phyloP scores from a whole-genome alignment of 345 rosid species.

The Lepidium aucheri region DNA sequence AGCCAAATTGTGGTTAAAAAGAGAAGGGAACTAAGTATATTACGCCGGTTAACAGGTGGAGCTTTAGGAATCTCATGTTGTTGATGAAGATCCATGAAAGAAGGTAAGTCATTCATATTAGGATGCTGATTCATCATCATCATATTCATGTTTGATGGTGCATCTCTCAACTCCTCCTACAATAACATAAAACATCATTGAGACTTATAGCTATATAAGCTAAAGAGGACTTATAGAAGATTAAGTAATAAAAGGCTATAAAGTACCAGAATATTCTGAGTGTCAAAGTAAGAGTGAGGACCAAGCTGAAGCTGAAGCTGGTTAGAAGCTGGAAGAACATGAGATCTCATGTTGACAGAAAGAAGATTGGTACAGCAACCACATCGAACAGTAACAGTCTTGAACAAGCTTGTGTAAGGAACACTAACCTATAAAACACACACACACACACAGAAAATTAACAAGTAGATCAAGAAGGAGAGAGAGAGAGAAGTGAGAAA shows the following conservation, averaged over 20 bases:
- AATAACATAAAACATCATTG: neutral
- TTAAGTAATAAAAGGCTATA: neutral
- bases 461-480: neutral
- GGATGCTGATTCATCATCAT: conserved; percentile 65
- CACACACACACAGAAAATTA: neutral
- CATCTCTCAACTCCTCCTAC: conserved; percentile 79
- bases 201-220: neutral
- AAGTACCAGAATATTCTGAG: conserved; percentile 66
- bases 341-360: conserved; percentile 68
- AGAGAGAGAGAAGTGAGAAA: neutral
- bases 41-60: conserved; percentile 76
- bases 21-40: conserved; percentile 11
- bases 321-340: conserved; percentile 61
- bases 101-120: conserved; percentile 37
- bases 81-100: conserved; percentile 40
- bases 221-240: neutral
- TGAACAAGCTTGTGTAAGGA: conserved; percentile 92
- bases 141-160: conserved; percentile 58
- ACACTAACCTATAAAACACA: conserved; percentile 89
- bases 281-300: conserved; percentile 63
- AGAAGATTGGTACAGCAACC: conserved; percentile 94
- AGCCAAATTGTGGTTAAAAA: neutral
- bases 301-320: conserved; percentile 61
- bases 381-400: conserved; percentile 90
- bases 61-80: conserved; percentile 60